Evolutionary conservation across 768 basidiomycete species (phyloP).

Genomic region (Sporobolomyces phaffii): DNA sequence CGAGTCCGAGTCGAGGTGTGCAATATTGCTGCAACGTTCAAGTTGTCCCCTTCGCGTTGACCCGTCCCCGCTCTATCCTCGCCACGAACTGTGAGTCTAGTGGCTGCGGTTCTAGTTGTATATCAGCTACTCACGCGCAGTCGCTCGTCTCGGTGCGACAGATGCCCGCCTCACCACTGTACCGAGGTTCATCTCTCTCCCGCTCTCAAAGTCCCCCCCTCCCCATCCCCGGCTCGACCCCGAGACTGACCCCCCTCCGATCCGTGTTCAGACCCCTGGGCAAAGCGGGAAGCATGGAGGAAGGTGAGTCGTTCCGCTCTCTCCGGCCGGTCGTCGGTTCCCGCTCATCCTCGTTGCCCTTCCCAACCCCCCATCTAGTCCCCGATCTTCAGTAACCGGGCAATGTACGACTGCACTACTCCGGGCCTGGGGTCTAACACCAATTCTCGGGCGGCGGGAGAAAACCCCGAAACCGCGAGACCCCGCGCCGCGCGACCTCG

Average conservation of each 20-base stretch:
- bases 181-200: constrained; percentile 14
- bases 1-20: no score
- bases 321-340: no score
- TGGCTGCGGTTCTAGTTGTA: no score
- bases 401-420: constrained; percentile 13
- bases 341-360: not conserved
- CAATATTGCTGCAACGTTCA: no score
- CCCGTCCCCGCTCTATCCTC: no score
- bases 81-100: no score
- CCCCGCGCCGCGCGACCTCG: no score
- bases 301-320: constrained; percentile 23
- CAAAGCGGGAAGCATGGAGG: constrained; percentile 43
- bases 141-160: not conserved
- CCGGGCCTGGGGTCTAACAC: no score
- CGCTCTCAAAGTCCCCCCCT: not conserved
- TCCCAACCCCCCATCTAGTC: constrained; percentile 5
- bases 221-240: not conserved
- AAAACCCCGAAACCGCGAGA: no score
- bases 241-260: not conserved
- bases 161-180: constrained; percentile 26
- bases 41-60: no score
- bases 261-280: constrained; percentile 31
- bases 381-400: constrained; percentile 30
- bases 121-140: no score
- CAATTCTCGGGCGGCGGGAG: no score